These are phyloP conservation scores for Zygoascus bituminiphila DNA, from an alignment of 805 yeast genomes.

Conservation along the genomic window DNA sequence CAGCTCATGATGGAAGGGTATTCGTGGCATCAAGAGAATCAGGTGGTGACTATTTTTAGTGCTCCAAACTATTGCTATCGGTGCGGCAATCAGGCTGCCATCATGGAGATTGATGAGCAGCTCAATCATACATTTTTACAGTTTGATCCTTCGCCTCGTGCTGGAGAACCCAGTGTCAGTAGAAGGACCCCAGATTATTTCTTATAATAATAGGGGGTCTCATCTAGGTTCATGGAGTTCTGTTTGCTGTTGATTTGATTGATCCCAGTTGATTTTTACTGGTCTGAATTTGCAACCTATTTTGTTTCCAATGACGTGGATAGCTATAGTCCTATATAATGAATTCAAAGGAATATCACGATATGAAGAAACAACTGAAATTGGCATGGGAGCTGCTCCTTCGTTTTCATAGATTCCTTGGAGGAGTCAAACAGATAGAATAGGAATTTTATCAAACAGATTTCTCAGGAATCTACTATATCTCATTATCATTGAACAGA, in stretches of 20 bases:
- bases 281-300: neutral
- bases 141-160: slow-evolving; percentile 88
- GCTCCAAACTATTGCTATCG: slow-evolving; percentile 94
- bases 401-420: no score
- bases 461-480: no score
- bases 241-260: no score
- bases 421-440: no score
- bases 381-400: no score
- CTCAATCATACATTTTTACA: slow-evolving; percentile 83
- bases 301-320: neutral
- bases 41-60: slow-evolving; percentile 78
- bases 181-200: slow-evolving; percentile 93
- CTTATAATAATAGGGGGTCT: slow-evolving; percentile 38
- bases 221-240: no score
- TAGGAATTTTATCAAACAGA: no score
- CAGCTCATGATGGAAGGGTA: slow-evolving; percentile 98
- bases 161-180: slow-evolving; percentile 94
- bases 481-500: no score
- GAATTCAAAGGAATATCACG: no score
- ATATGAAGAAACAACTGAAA: no score
- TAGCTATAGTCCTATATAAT: no score
- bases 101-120: slow-evolving; percentile 88
- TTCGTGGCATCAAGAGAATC: slow-evolving; percentile 81
- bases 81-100: slow-evolving; percentile 93
- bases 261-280: no score